These are phyloP conservation scores for Fusarium sarcochroum DNA, from an alignment of 2,329 filamentous ascomycete genomes.

Conservation along the genomic window DNA sequence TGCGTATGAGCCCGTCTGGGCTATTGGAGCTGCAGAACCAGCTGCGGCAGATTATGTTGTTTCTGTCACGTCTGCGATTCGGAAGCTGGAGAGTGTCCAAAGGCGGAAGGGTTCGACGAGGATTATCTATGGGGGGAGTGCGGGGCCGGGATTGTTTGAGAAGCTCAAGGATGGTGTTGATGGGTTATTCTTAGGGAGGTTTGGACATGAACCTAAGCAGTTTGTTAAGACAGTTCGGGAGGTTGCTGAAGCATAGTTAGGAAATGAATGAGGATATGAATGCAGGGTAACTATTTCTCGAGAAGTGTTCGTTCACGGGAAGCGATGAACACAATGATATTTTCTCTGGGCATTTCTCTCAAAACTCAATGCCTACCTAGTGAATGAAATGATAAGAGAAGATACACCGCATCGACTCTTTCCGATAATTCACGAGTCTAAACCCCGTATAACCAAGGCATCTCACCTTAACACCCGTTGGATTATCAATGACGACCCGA, in stretches of 20 bases:
- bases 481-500: neutral
- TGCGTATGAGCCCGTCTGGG: conserved; percentile 92
- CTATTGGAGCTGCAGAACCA: conserved; percentile 81
- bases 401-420: neutral
- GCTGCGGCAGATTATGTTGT: conserved; percentile 81
- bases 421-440: neutral
- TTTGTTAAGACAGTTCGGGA: conserved; percentile 81
- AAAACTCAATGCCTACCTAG: too few species aligned
- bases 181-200: conserved; percentile 84
- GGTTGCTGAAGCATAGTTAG: conserved; percentile 65
- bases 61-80: conserved; percentile 75
- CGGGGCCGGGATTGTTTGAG: conserved; percentile 82
- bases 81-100: conserved; percentile 65
- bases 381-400: neutral
- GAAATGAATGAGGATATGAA: too few species aligned
- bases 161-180: conserved; percentile 79
- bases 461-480: neutral
- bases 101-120: conserved; percentile 70
- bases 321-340: too few species aligned
- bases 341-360: too few species aligned
- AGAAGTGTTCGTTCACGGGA: too few species aligned
- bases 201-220: conserved; percentile 81
- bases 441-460: neutral
- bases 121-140: conserved; percentile 86
- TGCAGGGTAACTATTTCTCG: too few species aligned